Base-by-base conservation (phyloP, 2,329 filamentous ascomycete genomes). In the Purpureocillium takamizusanense region DNA sequence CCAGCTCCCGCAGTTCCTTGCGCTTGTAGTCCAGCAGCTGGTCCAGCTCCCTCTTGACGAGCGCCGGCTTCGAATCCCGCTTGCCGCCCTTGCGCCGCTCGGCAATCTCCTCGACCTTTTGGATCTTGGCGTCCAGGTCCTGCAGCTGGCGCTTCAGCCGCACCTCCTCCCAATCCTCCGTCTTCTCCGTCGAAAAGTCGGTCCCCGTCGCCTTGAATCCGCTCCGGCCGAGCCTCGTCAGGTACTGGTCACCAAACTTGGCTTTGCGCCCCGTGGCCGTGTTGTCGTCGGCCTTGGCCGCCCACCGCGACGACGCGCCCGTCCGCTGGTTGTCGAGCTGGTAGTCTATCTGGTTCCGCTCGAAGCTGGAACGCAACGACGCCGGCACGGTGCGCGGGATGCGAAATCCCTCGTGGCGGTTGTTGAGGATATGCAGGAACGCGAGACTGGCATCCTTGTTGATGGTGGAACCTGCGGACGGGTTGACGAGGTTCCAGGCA, bases 151-250 rank as follows among this genome's bases (percentile, higher is more conserved):
- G 89, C 72, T 94, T 90, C 47, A 98, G 72, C 38, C 89, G 78
- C 33, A 97, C 92, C 62, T 97, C 92, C 62, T 98, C 92, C 88
- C 92, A 97, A 58, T 98, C 92, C 53, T 94, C 90, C 43, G 84
- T 85, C 57, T 88, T 86, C 46, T 86, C 83, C 29, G 76, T 73
- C 42, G 80, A 83, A 59, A 97, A 97, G 65, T 98, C 89, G 2
- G 92, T 98, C 18, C 92, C 92, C 31, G 82, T 70, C 8, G 84
- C 77, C 55, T 85, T 82, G 64, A 92, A 90, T 42, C 76, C 81
- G 49, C 82, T 80, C 54, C 89, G 83, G 37, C 92, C 92, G 30
- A 98, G 73, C 11, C 92, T 81, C 44, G 86, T 94, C 41, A 98
- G 76, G 63, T 97, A 98, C 46, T 94, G 86, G 60, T 98, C 92